Base-by-base conservation (phyloP, 768 basidiomycete genomes). In the Melanogaster broomeanus region DNA sequence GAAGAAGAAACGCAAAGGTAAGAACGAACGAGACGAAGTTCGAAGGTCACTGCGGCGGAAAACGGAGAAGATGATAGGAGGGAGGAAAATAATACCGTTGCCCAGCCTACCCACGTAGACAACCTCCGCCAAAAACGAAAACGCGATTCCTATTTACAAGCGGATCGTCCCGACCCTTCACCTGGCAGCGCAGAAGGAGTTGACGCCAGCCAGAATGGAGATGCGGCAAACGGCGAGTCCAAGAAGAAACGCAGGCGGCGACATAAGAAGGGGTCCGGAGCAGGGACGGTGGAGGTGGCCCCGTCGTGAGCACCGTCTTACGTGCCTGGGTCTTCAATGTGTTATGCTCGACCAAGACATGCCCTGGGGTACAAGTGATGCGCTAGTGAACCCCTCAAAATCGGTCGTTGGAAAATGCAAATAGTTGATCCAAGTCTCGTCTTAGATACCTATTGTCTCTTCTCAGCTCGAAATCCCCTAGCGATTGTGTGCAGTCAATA, bases 1-100 rank as follows among this genome's bases (percentile, higher is more conserved):
- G 40, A 69, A 66, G 56, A 87, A 86, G 75, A 87, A 83, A 70
- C 67, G 87, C 59, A 85, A 76, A 60, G 85, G 85, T 12, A 87
- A 69, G 85, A 88, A 68, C 75, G 85, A 31, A 70, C 78, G 72
- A 80, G 74, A 57, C n/a, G n/a, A n/a, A n/a, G n/a, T n/a, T 56
- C 75, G 58, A 84, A 77, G 58, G 64, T 58, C n/a, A 63, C 56
- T 25, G 68, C 39, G 28, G 63, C 40, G 2, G 57, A 55, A 22
- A 8, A 39, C 28, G 48, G 15, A 34, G 45, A 49, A 22, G 45
- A 42, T 8, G 43, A 49, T 3, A 38, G 4, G n/a, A 30, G 28
- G 31, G 42, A 19, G 11, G 50, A 34, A 9, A n/a, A 48, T 6
- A 10, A 49, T 31, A n/a, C 6, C 10, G 24, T 19, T 27, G 31